Evolutionary conservation across 2,329 filamentous ascomycete species (phyloP), one percentile per base, ranked within the genome.

Genomic region (Neofusicoccum sp.): DNA sequence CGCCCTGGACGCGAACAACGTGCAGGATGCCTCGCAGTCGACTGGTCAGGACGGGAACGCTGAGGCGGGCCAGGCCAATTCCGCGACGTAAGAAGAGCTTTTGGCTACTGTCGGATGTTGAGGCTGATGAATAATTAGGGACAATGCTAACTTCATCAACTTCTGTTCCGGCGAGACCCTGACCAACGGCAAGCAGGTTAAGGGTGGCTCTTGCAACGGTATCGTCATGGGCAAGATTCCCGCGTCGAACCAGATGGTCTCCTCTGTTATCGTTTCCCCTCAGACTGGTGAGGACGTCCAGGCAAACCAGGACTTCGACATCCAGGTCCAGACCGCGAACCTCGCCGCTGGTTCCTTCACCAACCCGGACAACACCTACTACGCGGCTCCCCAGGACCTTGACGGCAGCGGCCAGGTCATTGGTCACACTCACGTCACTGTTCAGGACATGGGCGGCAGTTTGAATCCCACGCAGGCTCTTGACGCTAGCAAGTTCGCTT

Each of bases 141-240:
- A 83, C 62, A 54, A 71, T 20, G 77, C 77, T 69, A 85, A 85
- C 73, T 85, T 85, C 71, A 85, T 85, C 77, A 85, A 85, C 74
- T 82, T 85, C 71, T 86, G 84, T 68, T 68, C 74, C 5, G 82
- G 81, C 63, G 78, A 82, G 69, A 79, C 76, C 3, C 67, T 82
- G 60, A 86, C 83, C 63, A 84, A 86, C 64, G 84, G 83, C 63
- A 72, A 75, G 5, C 83, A 85, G 65, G 70, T 76, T 63, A 71
- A 74, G 40, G 68, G 63, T 0, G 82, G 82, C 8, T 84, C 82
- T 45, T 86, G 84, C 72, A 86, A 84, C 68, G 79, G 80, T 62
- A 80, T 85, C 60, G 80, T 79, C n/a, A 84, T 85, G 81, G 83
- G 83, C 63, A 77, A 81, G 47, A 81, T 86, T 60, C 83, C 83